Conservation (phyloP, 2,329 filamentous ascomycete species). For the Clonostachys rhizophaga region DNA sequence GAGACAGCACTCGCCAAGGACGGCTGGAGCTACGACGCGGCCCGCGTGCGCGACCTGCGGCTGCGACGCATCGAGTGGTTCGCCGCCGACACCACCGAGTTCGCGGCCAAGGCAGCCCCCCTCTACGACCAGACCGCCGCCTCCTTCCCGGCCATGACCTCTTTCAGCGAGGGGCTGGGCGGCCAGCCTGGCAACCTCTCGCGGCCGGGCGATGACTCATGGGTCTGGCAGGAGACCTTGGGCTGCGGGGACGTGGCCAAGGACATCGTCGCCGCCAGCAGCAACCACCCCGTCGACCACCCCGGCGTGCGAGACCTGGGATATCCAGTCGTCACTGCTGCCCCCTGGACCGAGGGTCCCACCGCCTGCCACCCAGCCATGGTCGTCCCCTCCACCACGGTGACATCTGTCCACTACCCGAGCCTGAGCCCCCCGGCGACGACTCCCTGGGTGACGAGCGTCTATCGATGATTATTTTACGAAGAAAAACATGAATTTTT, state of each 20-base stretch:
- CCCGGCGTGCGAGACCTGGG: not conserved
- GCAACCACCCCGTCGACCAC: not conserved
- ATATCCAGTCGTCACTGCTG: too few relatives aligned
- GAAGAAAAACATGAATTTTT: too few relatives aligned
- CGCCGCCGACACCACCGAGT: constrained; percentile 15
- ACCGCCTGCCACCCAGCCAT: too few relatives aligned
- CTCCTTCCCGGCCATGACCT: not conserved
- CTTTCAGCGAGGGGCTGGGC: not conserved
- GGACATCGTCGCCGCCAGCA: not conserved
- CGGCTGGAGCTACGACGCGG: constrained; percentile 15
- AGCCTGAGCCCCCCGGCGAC: too few relatives aligned
- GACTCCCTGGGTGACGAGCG: too few relatives aligned
- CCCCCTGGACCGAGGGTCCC: too few relatives aligned
- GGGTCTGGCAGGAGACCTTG: not conserved
- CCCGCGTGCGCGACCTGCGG: constrained; percentile 16
- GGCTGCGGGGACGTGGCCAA: not conserved
- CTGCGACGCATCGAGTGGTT: constrained; percentile 19
- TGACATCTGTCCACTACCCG: too few relatives aligned
- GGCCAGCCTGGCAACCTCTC: not conserved
- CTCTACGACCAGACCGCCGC: not conserved
- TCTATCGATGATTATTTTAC: too few relatives aligned
- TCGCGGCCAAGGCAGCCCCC: not conserved
- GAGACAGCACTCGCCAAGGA: constrained; percentile 16
- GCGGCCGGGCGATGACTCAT: not conserved
- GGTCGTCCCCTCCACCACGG: too few relatives aligned